Conservation (phyloP, 1,284 basidiomycete genomes). For the Caloboletus firmus region DNA sequence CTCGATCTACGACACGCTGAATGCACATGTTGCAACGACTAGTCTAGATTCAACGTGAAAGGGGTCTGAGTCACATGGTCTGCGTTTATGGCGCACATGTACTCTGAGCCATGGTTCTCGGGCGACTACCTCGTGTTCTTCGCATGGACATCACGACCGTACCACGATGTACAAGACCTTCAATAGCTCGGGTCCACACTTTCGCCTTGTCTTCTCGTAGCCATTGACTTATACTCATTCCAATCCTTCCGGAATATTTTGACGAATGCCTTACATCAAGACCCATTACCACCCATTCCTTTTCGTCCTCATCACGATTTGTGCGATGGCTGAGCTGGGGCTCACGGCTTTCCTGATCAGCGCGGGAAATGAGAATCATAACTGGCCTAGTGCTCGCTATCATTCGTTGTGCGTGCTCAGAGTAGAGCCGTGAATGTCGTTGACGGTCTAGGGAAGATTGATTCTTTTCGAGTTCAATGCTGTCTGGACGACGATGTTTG, state of each 20-base stretch:
- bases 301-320: slow-evolving; percentile 66
- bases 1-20: slow-evolving; percentile 12
- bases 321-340: slow-evolving; percentile 67
- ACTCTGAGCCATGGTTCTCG: slow-evolving; percentile 5
- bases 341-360: slow-evolving; percentile 69
- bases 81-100: slow-evolving; percentile 5
- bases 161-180: slow-evolving; percentile 24
- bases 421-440: neutral
- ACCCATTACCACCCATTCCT: slow-evolving; percentile 67
- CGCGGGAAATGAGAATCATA: slow-evolving; percentile 56
- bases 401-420: slow-evolving; percentile 58
- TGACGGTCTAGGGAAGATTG: slow-evolving; percentile 39
- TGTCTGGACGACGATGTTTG: slow-evolving; percentile 69
- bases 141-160: slow-evolving; percentile 33
- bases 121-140: slow-evolving; percentile 33
- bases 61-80: slow-evolving; percentile 6
- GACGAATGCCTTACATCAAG: slow-evolving; percentile 44
- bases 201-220: slow-evolving; percentile 12
- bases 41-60: slow-evolving; percentile 14
- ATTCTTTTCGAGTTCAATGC: slow-evolving; percentile 69
- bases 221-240: slow-evolving; percentile 13
- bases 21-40: slow-evolving; percentile 17
- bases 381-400: slow-evolving; percentile 62
- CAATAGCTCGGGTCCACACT: slow-evolving; percentile 16
- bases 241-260: slow-evolving; percentile 6